Conservation (phyloP, 2,329 filamentous ascomycete genomes). For the Phialophora macrospora region DNA sequence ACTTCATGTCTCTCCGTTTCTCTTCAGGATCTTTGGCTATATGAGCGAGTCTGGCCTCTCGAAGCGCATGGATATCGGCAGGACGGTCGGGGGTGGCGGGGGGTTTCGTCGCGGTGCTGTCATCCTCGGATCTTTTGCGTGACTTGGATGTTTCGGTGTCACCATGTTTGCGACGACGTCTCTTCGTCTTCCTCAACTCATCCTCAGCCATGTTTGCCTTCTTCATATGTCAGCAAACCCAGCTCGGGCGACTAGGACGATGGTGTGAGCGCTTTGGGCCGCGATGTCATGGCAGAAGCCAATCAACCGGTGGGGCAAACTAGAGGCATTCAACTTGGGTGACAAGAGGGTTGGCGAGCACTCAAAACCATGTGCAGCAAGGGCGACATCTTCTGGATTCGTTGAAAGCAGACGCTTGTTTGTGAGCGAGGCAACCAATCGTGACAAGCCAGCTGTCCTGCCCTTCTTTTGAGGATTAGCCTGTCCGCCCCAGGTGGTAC, state of each 20-base stretch:
- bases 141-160: conserved; percentile 26
- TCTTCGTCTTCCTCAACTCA: conserved; percentile 28
- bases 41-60: conserved; percentile 38
- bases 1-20: conserved; percentile 37
- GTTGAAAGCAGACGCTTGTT: conserved; percentile 9
- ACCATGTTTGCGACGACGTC: conserved; percentile 26
- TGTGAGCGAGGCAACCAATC: conserved; percentile 30
- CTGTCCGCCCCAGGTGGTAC: not conserved
- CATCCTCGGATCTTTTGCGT: conserved; percentile 25
- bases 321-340: conserved; percentile 14
- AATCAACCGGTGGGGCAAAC: conserved; percentile 28
- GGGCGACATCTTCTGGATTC: conserved; percentile 15
- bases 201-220: conserved; percentile 25
- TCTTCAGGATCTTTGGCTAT: conserved; percentile 33
- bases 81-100: conserved; percentile 28
- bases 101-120: conserved; percentile 21
- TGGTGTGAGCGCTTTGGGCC: conserved; percentile 24
- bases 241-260: conserved; percentile 5
- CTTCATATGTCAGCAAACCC: conserved; percentile 24
- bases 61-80: conserved; percentile 36
- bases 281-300: conserved; percentile 19
- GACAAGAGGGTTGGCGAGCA: conserved; percentile 12
- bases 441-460: conserved; percentile 28
- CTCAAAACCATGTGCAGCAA: conserved; percentile 14
- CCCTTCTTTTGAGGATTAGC: conserved; percentile 6